Base-by-base conservation (phyloP, 140 eudicot species). In the Flaveria floridana region DNA sequence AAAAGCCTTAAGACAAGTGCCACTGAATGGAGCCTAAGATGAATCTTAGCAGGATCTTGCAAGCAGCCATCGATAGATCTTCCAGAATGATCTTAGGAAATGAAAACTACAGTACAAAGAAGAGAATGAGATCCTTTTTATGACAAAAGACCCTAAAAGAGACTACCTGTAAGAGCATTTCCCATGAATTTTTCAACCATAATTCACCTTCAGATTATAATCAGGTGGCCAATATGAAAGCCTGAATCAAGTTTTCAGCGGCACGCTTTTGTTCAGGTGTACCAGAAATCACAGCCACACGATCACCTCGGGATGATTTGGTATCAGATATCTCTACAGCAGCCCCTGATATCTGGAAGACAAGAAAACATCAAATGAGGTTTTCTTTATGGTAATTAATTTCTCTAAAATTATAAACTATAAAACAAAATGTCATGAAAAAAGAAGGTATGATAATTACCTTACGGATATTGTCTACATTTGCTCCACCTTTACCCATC, bases 241-340 rank as follows among this genome's bases (percentile, higher is more conserved):
- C 99, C 86, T 88, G 99, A 76, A 94, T 85, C 86, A 94, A 78
- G 86, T 88, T 90, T 83, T 94, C 97, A 72, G 99, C 99, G 9
- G 99, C 58, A 72, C 92, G 97, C 81, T 90, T 94, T 84, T 94
- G 92, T 80, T 94, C 99, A 47, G 91, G 26, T 79, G 99, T 94
- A 48, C 99, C 99, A 25, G 96, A 88, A 21, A 94, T 87, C 70
- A 86, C 39, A 28, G 99, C 99, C 70, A 94, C 87, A 25, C 96
- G 96, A 76, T 94, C 99, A 65, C 99, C 99, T 48, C 99, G 85
- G 15, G 95, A 85, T 55, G 87, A 82, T 79, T 82, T 90, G 28
- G 96, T 34, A 65, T 94, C 96, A 76, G 99, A 86, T 70, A 94
- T 85, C 78, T 94, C 99, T 19, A 94, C 84, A 25, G 78, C 70